Conservation (phyloP, 1,139 yeast species). For the Sugiyamaella grinbergsii region DNA sequence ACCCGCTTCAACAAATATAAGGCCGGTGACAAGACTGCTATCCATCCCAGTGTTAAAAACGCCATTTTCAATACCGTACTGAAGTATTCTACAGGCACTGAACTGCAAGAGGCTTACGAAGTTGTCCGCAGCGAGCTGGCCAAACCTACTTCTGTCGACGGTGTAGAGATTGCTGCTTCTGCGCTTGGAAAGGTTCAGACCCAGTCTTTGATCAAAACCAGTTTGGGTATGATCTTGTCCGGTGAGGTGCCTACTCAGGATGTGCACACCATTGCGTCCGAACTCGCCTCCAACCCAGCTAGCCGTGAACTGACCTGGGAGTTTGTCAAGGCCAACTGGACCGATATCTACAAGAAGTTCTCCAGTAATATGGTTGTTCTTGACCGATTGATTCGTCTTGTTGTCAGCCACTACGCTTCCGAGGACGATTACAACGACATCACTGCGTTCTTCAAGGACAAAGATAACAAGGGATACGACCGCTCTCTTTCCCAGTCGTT, state of each 20-base stretch:
- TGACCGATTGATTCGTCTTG: constrained; percentile 61
- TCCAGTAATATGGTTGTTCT: constrained; percentile 61
- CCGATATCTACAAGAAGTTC: constrained; percentile 49
- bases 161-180: constrained; percentile 63
- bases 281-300: constrained; percentile 54
- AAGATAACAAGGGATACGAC: constrained; percentile 51
- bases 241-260: constrained; percentile 68
- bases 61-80: constrained; percentile 58
- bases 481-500: constrained; percentile 40
- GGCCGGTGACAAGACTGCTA: constrained; percentile 38
- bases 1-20: constrained; percentile 48
- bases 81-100: constrained; percentile 45
- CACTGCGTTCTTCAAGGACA: constrained; percentile 53
- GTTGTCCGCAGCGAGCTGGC: constrained; percentile 53
- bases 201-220: constrained; percentile 43
- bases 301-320: constrained; percentile 58
- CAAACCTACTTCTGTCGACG: constrained; percentile 63
- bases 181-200: constrained; percentile 63
- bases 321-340: constrained; percentile 58
- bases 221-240: constrained; percentile 48
- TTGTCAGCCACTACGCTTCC: constrained; percentile 54
- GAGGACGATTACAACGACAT: constrained; percentile 50
- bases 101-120: constrained; percentile 49
- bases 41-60: constrained; percentile 59
- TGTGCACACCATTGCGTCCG: constrained; percentile 57